Conservation (phyloP, 352 stramenopile genomes). For the Phytopythium delawarense region DNA sequence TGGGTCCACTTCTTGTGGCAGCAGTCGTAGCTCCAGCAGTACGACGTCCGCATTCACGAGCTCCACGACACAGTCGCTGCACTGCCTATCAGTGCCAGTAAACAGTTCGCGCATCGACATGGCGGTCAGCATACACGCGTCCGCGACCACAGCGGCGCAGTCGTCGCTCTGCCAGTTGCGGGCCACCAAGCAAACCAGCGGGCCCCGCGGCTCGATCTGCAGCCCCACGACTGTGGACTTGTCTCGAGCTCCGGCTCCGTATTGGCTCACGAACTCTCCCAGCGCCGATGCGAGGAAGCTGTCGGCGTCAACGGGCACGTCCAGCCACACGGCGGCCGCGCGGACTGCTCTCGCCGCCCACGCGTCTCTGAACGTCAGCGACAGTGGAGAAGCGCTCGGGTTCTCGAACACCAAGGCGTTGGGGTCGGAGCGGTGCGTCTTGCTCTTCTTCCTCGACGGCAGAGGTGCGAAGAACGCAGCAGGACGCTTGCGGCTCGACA, state of each 20-base stretch:
- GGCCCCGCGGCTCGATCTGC: background rate
- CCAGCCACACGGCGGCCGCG: conserved; percentile 1
- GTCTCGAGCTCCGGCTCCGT: background rate
- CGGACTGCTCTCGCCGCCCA: background rate
- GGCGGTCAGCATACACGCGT: background rate
- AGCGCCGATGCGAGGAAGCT: background rate
- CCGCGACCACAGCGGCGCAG: background rate
- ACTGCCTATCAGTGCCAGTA: background rate
- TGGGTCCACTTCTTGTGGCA: background rate
- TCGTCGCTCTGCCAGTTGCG: no score
- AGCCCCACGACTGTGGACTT: background rate
- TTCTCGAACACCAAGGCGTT: background rate
- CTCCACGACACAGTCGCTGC: background rate
- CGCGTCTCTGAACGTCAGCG: conserved; percentile 1
- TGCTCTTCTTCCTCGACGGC: background rate
- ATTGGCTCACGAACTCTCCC: background rate
- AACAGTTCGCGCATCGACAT: background rate
- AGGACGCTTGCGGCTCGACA: background rate
- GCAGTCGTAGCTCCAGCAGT: background rate
- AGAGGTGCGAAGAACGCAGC: background rate
- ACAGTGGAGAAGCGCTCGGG: background rate
- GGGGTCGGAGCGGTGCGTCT: background rate
- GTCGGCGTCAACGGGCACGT: conserved; percentile 1
- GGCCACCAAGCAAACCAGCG: background rate
- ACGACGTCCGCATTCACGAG: background rate